These are phyloP conservation scores for Starmerella roubikii DNA, from an alignment of 805 yeast genomes.

Conservation along the genomic window DNA sequence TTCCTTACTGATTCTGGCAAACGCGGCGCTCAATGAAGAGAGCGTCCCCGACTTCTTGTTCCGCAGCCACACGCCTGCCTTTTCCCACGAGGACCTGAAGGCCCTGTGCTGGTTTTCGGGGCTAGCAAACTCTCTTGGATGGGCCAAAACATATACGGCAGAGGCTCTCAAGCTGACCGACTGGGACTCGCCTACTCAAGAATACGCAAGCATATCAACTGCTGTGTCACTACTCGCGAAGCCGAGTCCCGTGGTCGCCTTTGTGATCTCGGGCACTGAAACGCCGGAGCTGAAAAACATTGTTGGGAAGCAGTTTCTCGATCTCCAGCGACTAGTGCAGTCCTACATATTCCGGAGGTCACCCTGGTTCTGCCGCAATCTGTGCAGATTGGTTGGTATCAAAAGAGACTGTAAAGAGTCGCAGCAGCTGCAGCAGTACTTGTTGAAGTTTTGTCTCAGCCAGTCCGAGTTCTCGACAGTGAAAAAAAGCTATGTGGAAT, in stretches of 20 bases:
- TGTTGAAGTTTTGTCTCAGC: neutral
- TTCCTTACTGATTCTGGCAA: neutral
- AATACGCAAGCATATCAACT: neutral
- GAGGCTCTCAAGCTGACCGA: neutral
- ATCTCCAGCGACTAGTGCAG: slow-evolving; percentile 6
- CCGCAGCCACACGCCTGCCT: slow-evolving; percentile 1
- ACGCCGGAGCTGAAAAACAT: too few species aligned
- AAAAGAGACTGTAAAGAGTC: neutral
- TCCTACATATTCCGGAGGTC: slow-evolving; percentile 9
- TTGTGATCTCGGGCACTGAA: neutral
- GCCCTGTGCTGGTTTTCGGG: slow-evolving; percentile 11
- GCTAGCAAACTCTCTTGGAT: neutral
- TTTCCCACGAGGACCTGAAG: slow-evolving; percentile 5
- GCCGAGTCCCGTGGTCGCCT: neutral
- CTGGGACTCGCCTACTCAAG: neutral
- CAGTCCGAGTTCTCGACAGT: neutral
- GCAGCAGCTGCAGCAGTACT: neutral
- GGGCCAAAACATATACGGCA: neutral
- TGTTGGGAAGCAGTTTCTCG: too few species aligned
- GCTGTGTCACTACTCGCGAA: slow-evolving; percentile 1
- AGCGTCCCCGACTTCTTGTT: neutral
- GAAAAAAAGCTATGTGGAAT: neutral
- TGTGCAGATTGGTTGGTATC: neutral
- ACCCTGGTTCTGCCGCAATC: neutral
- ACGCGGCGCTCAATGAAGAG: neutral